Evolutionary conservation across 1,139 yeast species (phyloP).

Genomic region (Tardiomyces blankii): DNA sequence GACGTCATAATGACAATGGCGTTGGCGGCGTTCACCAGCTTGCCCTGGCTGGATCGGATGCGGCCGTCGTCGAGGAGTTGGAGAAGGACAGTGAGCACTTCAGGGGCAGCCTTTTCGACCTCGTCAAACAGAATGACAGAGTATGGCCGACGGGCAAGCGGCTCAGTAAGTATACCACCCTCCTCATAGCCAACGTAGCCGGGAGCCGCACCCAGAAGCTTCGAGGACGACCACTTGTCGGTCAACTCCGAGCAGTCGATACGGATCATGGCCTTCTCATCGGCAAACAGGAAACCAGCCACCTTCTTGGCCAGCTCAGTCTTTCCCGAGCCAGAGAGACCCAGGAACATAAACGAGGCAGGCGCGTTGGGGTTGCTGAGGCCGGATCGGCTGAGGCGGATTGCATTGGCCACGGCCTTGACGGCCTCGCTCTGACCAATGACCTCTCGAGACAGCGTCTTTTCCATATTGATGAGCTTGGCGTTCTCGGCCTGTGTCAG

Average conservation of each 20-base stretch:
- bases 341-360: constrained; percentile 88
- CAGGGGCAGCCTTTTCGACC: constrained; percentile 99
- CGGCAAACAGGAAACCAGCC: constrained; percentile 92
- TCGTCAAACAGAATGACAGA: constrained; percentile 92
- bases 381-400: constrained; percentile 90
- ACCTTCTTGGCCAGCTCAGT: constrained; percentile 94
- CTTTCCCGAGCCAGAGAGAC: constrained; percentile 96
- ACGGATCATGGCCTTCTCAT: constrained; percentile 92
- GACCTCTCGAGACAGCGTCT: constrained; percentile 65
- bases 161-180: constrained; percentile 93
- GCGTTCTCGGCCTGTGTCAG: constrained; percentile 91
- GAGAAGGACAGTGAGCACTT: constrained; percentile 79
- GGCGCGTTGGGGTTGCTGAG: constrained; percentile 94
- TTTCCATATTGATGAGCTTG: constrained; percentile 90
- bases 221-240: constrained; percentile 93
- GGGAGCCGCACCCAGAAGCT: constrained; percentile 93
- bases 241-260: constrained; percentile 94
- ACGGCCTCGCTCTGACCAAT: constrained; percentile 97
- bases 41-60: constrained; percentile 89
- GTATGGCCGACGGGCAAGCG: constrained; percentile 82
- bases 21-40: constrained; percentile 84
- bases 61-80: constrained; percentile 96
- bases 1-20: constrained; percentile 94
- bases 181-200: constrained; percentile 98
- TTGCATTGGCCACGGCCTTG: constrained; percentile 90